Base-by-base conservation (phyloP, 176 grass and related monocot genomes). In the Hsuehochloa calcarea region DNA sequence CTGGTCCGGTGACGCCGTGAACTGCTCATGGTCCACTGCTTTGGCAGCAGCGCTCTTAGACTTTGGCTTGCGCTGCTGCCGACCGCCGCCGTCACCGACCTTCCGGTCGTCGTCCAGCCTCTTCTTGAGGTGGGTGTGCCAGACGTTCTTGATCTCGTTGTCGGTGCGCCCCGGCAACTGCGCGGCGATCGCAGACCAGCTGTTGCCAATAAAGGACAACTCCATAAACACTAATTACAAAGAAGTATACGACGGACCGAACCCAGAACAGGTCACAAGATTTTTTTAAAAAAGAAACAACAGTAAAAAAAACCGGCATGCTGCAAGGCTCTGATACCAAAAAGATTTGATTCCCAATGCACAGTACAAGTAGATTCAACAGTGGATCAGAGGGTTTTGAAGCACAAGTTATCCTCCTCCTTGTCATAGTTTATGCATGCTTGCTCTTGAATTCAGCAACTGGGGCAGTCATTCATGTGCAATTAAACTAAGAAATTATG, bases 71-170 rank as follows among this genome's bases (percentile, higher is more conserved):
- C 89, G 50, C 77, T 49, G 44, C 31, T 75, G 7, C 38, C 68
- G n/a, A 45, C 44, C 10, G 40, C 60, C 15, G 16, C 22, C 27
- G 10, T 12, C 68, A 40, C 9, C 68, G 26, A 6, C 15, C 31
- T 64, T 81, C n/a, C 5, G 17, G 17, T 44, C 56, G 62, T 75
- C 80, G 23, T 74, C 50, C 61, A 91, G 75, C 51, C 69, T 67
- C 75, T 91, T 91, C 89, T 91, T 91, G 80, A 91, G 82, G 75
- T 68, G 75, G 16, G 89, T 84, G 89, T 91, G 89, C 89, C 89
- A 91, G 5, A 91, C 80, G 81, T 91, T 91, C 89, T 91, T 91
- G 85, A 91, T 91, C 85, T 91, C 89, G 63, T 91, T 91, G 75
- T 91, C 89, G 37, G 89, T 91, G 75, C 89, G 89, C 11, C 89